These are phyloP conservation scores for Cyberlindnera mycetangii DNA, from an alignment of 805 yeast genomes.

Conservation along the genomic window DNA sequence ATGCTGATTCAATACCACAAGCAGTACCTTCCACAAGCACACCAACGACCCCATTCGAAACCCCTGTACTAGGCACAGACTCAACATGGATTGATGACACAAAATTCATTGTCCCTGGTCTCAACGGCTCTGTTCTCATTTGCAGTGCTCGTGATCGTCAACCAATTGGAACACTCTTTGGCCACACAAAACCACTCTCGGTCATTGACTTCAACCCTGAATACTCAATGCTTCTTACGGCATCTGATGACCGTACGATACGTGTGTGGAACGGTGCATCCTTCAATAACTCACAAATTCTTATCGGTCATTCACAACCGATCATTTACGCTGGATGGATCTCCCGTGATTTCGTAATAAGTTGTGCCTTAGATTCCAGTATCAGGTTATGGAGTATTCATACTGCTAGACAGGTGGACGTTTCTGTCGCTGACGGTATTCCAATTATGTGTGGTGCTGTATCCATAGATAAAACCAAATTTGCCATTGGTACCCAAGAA, in stretches of 20 bases:
- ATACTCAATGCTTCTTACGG: slow-evolving; percentile 60
- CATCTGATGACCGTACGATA: slow-evolving; percentile 73
- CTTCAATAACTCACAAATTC: slow-evolving; percentile 45
- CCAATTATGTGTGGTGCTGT: slow-evolving; percentile 55
- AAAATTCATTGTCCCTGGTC: slow-evolving; percentile 70
- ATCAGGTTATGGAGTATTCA: slow-evolving; percentile 64
- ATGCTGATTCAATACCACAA: neutral
- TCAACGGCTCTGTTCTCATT: slow-evolving; percentile 50
- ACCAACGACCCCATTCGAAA: slow-evolving; percentile 14
- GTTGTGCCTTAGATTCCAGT: slow-evolving; percentile 70
- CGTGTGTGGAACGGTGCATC: slow-evolving; percentile 74
- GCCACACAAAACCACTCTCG: slow-evolving; percentile 62
- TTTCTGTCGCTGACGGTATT: slow-evolving; percentile 42
- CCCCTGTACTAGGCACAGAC: slow-evolving; percentile 43
- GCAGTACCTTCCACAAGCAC: slow-evolving; percentile 18
- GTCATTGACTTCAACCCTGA: slow-evolving; percentile 49
- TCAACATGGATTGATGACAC: slow-evolving; percentile 71
- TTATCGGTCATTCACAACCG: slow-evolving; percentile 57
- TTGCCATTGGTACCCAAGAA: slow-evolving; percentile 65
- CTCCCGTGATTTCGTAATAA: slow-evolving; percentile 37
- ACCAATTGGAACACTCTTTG: slow-evolving; percentile 53
- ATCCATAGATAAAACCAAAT: slow-evolving; percentile 44
- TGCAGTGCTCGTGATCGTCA: slow-evolving; percentile 45
- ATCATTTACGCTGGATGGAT: slow-evolving; percentile 59
- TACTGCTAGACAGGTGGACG: slow-evolving; percentile 37